Percentiles rank a stretch among this genome's conserved stretches.
phyloP scores from a whole-genome alignment of 2,329 filamentous ascomycete species.

The Aspergillus bombycis region DNA sequence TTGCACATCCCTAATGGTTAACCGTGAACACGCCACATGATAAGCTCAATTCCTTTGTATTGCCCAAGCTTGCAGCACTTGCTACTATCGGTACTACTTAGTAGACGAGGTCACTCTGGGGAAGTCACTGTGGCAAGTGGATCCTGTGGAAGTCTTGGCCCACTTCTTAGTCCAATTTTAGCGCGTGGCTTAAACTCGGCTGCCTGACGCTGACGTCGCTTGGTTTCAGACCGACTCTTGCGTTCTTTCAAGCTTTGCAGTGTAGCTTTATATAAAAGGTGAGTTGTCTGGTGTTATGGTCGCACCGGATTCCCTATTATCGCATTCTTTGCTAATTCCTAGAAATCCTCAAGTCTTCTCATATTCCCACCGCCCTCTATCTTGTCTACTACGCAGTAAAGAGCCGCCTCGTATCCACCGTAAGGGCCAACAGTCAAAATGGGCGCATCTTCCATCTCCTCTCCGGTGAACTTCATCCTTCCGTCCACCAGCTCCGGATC shows the following conservation, averaged over 20 bases:
- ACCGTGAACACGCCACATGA: no score
- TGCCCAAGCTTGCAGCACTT: no score
- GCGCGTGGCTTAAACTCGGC: background rate
- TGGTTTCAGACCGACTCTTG: constrained; percentile 1
- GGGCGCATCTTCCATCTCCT: constrained; percentile 25
- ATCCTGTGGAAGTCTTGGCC: background rate
- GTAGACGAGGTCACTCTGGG: no score
- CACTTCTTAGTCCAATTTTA: background rate
- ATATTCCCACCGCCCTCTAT: background rate
- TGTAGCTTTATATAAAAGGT: background rate
- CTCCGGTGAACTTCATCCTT: constrained; percentile 36
- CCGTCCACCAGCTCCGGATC: constrained; percentile 39
- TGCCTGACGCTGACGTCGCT: background rate
- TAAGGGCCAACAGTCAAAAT: constrained; percentile 9
- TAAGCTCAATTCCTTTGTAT: no score
- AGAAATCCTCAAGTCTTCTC: background rate
- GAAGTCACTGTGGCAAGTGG: background rate
- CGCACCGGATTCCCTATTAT: no score
- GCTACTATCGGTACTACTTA: no score
- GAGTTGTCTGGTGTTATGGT: background rate
- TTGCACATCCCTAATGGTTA: no score
- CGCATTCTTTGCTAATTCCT: background rate
- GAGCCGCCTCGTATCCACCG: background rate
- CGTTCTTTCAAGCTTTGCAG: background rate
- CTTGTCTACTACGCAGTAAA: no score